Evolutionary conservation across 805 yeast genomes (phyloP).

Genomic region (Cyberlindnera suaveolens): DNA sequence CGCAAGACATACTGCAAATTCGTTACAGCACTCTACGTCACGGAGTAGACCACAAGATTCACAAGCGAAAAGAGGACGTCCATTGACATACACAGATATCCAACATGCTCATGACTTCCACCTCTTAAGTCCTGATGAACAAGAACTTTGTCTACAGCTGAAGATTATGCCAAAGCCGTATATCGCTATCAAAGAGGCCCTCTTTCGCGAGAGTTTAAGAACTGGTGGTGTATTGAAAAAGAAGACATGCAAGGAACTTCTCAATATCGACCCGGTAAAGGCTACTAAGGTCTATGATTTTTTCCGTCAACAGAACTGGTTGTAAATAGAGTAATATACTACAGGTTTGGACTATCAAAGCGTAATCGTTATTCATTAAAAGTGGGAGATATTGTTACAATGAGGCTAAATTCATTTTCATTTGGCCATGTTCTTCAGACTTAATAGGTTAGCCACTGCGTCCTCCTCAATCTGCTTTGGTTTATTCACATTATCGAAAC

Average conservation of each 20-base stretch:
- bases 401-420: background rate
- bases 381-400: background rate
- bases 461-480: conserved; percentile 11
- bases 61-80: conserved; percentile 30
- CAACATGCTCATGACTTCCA: conserved; percentile 78
- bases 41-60: conserved; percentile 18
- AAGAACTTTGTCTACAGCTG: conserved; percentile 72
- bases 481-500: conserved; percentile 2
- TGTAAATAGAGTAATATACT: conserved; percentile 20
- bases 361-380: background rate
- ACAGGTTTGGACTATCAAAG: background rate
- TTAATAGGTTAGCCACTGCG: conserved; percentile 13
- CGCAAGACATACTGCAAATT: conserved; percentile 29
- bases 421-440: conserved; percentile 5
- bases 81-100: conserved; percentile 54
- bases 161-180: conserved; percentile 91
- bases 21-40: conserved; percentile 21
- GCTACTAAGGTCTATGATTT: conserved; percentile 88
- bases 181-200: conserved; percentile 81
- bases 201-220: conserved; percentile 81
- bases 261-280: conserved; percentile 81
- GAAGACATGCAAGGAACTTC: conserved; percentile 76
- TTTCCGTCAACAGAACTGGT: conserved; percentile 89
- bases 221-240: conserved; percentile 81
- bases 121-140: conserved; percentile 81